These are phyloP conservation scores for Rhodotorula glutinis DNA, from an alignment of 1,284 basidiomycete species.

Conservation along the genomic window DNA sequence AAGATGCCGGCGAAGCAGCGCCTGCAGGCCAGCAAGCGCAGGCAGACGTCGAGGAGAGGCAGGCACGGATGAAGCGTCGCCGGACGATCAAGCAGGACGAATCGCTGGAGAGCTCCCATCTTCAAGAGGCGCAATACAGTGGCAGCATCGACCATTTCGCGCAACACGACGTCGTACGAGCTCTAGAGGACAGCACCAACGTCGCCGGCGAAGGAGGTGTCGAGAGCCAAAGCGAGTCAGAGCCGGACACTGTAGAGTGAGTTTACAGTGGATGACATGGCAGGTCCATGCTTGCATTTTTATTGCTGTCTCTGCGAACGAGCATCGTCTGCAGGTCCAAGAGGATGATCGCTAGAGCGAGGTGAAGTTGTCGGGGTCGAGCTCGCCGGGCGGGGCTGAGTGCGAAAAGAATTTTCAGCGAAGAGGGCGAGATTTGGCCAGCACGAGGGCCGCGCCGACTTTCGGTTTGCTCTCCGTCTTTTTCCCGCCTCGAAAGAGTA, in stretches of 20 bases:
- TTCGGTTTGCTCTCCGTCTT: slow-evolving; percentile 13
- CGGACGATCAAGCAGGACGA: slow-evolving; percentile 12
- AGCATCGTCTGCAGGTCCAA: background rate
- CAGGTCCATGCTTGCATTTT: too few species aligned
- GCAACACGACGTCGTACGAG: background rate
- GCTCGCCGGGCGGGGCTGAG: too few species aligned
- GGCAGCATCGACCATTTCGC: too few species aligned
- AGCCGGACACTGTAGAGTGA: slow-evolving; percentile 17
- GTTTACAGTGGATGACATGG: too few species aligned
- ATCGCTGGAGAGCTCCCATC: background rate
- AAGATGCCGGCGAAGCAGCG: too few species aligned
- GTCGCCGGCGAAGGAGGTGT: background rate
- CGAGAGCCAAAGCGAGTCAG: background rate
- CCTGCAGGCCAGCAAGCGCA: background rate
- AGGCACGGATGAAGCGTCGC: background rate
- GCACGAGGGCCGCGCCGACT: too few species aligned
- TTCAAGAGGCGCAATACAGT: background rate
- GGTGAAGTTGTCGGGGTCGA: background rate
- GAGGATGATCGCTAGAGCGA: background rate
- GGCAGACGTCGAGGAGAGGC: background rate
- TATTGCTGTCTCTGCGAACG: background rate
- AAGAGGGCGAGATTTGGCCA: too few species aligned
- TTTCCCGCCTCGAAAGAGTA: slow-evolving; percentile 24
- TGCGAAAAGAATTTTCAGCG: too few species aligned
- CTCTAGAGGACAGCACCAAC: background rate